These are phyloP conservation scores for Eutypella sp. DNA, from an alignment of 2,329 filamentous ascomycete species.

Conservation along the genomic window DNA sequence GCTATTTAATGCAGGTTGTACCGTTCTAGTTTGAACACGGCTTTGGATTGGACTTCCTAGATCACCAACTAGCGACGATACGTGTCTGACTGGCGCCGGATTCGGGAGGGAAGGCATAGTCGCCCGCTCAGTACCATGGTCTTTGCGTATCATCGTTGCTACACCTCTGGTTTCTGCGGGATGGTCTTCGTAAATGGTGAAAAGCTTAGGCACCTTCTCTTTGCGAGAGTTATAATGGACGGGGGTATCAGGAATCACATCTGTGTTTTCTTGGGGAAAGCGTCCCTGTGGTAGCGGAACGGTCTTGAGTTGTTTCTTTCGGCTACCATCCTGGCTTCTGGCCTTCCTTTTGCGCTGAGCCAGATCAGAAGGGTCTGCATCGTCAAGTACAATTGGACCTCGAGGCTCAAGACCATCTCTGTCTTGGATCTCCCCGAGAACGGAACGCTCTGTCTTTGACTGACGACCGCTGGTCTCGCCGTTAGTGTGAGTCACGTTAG, in stretches of 20 bases:
- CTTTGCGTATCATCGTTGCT: background rate
- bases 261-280: background rate
- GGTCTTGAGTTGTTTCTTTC: background rate
- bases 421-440: background rate
- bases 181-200: background rate
- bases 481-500: no score
- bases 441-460: background rate
- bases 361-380: background rate
- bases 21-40: no score
- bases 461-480: no score
- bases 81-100: background rate
- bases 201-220: background rate
- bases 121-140: background rate
- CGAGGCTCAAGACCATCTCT: background rate
- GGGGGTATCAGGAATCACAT: background rate
- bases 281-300: background rate
- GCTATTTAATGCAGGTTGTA: no score
- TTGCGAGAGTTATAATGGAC: background rate
- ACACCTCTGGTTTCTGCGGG: background rate
- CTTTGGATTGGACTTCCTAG: conserved; percentile 1
- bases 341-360: background rate
- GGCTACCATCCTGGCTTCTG: background rate
- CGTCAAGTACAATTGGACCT: background rate
- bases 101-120: background rate
- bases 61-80: background rate